phyloP scores from a whole-genome alignment of 805 yeast genomes.

The Kuraishia piskuri region DNA sequence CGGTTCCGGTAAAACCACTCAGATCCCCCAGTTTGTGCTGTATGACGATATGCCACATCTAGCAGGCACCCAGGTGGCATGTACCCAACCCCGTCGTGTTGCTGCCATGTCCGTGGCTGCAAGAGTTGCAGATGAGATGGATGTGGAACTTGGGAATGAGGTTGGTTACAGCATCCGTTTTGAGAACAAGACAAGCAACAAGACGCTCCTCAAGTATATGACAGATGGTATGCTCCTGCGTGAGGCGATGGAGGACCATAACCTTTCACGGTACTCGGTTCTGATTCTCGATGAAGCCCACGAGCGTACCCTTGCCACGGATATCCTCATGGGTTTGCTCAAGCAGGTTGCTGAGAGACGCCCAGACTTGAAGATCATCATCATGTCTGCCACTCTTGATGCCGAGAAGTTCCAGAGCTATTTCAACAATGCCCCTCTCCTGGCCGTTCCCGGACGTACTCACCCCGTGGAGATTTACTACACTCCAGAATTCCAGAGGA shows the following conservation, averaged over 20 bases:
- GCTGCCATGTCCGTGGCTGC: slow-evolving; percentile 99
- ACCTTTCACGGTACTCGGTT: slow-evolving; percentile 72
- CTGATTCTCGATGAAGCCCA: slow-evolving; percentile 96
- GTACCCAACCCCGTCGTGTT: slow-evolving; percentile 96
- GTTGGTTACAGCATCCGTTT: slow-evolving; percentile 95
- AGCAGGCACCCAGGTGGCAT: slow-evolving; percentile 78
- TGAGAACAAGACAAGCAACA: slow-evolving; percentile 76
- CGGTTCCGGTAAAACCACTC: slow-evolving; percentile 98
- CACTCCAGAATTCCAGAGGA: slow-evolving; percentile 94
- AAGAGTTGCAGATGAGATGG: slow-evolving; percentile 97
- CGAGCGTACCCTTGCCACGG: slow-evolving; percentile 94
- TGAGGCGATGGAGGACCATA: slow-evolving; percentile 96
- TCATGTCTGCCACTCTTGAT: slow-evolving; percentile 97
- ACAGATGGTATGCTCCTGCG: slow-evolving; percentile 97
- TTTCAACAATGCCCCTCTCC: slow-evolving; percentile 84
- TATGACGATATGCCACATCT: slow-evolving; percentile 91
- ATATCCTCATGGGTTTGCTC: slow-evolving; percentile 89
- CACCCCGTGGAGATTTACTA: slow-evolving; percentile 95
- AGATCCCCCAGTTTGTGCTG: slow-evolving; percentile 91
- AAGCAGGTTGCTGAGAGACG: slow-evolving; percentile 76
- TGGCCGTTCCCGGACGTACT: slow-evolving; percentile 97
- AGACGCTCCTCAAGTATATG: slow-evolving; percentile 88
- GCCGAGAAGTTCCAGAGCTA: slow-evolving; percentile 92
- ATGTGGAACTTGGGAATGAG: slow-evolving; percentile 83
- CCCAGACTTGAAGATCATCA: slow-evolving; percentile 81